A percentile compares a stretch with the other conserved stretches of the same genome.
These are phyloP conservation scores for Dactylellina drechsleri DNA, from an alignment of 2,329 filamentous ascomycete species.

Conservation along the genomic window DNA sequence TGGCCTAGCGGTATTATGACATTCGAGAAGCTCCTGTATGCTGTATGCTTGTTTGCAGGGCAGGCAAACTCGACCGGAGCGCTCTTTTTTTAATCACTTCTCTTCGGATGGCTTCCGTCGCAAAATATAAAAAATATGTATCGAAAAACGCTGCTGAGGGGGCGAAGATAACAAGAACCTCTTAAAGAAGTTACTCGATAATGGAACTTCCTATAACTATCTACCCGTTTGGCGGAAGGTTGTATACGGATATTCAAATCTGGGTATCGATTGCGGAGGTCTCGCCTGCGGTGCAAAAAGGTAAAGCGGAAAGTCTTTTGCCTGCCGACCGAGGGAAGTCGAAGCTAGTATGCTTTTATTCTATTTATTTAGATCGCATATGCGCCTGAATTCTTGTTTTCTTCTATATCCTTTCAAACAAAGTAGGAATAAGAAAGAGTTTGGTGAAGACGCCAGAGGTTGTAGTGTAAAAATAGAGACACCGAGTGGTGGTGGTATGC, in stretches of 20 bases:
- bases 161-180: neutral
- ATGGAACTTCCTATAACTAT: neutral
- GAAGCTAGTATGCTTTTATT: neutral
- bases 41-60: neutral
- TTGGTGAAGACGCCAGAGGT: no score
- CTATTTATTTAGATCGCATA: conserved; percentile 2
- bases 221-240: neutral
- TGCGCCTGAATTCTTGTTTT: neutral
- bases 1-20: conserved; percentile 47
- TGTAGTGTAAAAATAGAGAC: conserved; percentile 4
- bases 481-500: conserved; percentile 12
- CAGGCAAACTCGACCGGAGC: conserved; percentile 7
- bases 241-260: neutral
- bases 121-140: neutral
- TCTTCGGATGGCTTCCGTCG: neutral
- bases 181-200: neutral
- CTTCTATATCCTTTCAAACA: neutral
- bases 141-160: conserved; percentile 1
- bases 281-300: neutral
- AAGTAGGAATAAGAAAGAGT: neutral
- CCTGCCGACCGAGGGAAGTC: conserved; percentile 54
- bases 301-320: conserved; percentile 12
- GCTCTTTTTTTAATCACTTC: conserved; percentile 1
- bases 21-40: conserved; percentile 26
- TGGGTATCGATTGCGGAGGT: conserved; percentile 28